These are phyloP conservation scores for Syncephalis plumigaleata DNA, from an alignment of 371 early-diverging fungal species.

Conservation along the genomic window DNA sequence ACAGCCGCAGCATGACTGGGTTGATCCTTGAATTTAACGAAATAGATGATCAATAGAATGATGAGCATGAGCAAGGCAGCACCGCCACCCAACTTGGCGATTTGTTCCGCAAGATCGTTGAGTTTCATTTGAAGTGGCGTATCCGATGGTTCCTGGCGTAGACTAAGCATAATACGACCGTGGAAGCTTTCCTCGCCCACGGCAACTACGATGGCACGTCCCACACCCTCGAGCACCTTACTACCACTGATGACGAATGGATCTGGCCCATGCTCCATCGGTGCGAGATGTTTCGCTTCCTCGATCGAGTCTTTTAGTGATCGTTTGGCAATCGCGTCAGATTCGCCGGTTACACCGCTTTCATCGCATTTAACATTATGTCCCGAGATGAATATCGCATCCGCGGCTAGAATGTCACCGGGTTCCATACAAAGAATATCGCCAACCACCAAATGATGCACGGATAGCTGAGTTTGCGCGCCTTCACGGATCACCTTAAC, in stretches of 20 bases:
- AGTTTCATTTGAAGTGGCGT: conserved; percentile 58
- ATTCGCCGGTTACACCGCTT: conserved; percentile 84
- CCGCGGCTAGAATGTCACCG: conserved; percentile 88
- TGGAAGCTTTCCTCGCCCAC: conserved; percentile 53
- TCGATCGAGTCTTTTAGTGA: conserved; percentile 11
- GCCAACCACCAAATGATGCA: conserved; percentile 75
- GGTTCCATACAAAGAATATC: conserved; percentile 84
- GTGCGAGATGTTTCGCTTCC: conserved; percentile 7
- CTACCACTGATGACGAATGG: conserved; percentile 56
- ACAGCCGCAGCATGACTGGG: conserved; percentile 10
- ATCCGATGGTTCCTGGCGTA: conserved; percentile 18
- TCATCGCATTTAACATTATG: conserved; percentile 82
- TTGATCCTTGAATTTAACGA: conserved; percentile 16
- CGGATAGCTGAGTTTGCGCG: conserved; percentile 57
- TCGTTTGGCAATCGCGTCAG: conserved; percentile 59
- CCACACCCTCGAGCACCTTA: conserved; percentile 63
- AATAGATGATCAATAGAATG: conserved; percentile 38
- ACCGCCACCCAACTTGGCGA: conserved; percentile 47
- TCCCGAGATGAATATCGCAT: conserved; percentile 66
- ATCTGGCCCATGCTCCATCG: conserved; percentile 18
- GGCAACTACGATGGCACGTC: conserved; percentile 41
- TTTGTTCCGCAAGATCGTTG: conserved; percentile 41
- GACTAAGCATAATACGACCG: conserved; percentile 62
- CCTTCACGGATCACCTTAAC: conserved; percentile 60
- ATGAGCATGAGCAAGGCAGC: conserved; percentile 49